Evolutionary conservation across 75 land plant genomes (phyloP), one percentile per base, ranked within the genome.

Genomic region (Cupressus sempervirens): DNA sequence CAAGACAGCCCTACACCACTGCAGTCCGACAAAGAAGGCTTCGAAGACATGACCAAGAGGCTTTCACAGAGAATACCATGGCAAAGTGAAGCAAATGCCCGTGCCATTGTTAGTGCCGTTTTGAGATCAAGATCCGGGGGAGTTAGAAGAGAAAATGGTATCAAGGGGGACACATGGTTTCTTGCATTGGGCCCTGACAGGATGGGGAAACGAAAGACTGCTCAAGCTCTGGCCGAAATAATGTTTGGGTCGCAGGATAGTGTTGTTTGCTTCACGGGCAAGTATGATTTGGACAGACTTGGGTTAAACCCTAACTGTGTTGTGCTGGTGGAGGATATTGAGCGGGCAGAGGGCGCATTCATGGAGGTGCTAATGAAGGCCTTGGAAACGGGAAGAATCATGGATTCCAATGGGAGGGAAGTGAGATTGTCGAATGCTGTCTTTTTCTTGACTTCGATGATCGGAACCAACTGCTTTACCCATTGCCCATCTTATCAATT

Each of bases 271-370:
- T 11, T 88, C 2, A 82, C 62, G 54, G 92, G 74, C 9, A 85
- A 26, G 18, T 83, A 79, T 35, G 48, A 72, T 15, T n/a, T 80
- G 18, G 92, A 91, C 83, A 86, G 82, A 18, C 84, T 95, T 34
- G 74, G 75, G 12, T 56, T 56, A 32, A 86, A 90, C 7, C 82
- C 89, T 15, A 91, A 87, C 8, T 84, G 90, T 4, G 93, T 96
- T 1, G 83, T 93, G 23, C 53, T 93, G 10, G 82, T 96, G 18
- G 95, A 96, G 83, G 89, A 93, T 80, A 76, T 94, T 3, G 95
- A 95, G 77, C 79, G 84, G 11, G 97, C 95, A 4, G 91, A 92
- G 30, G 10, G 83, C 12, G 81, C 86, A 4, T 83, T 91, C 52
- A 58, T 90, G 40, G 79, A 80, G 32, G 58, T 83, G 7, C 80